These are phyloP conservation scores for Abrus pulchellus DNA, from an alignment of 306 rosid genomes.

Conservation along the genomic window DNA sequence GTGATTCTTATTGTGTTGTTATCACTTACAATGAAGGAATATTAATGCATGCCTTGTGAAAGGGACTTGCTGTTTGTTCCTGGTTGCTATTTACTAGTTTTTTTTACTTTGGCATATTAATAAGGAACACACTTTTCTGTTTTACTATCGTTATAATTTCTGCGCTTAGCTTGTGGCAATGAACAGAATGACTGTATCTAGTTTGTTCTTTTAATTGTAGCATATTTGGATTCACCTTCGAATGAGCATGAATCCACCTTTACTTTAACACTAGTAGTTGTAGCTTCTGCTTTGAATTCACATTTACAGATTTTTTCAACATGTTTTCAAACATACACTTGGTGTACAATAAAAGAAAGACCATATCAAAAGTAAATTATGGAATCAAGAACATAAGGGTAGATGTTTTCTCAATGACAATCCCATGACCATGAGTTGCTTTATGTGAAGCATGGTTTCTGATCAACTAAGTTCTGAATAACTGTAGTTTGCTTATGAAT, in stretches of 20 bases:
- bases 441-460: conserved; percentile 25
- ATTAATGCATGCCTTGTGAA: conserved; percentile 12
- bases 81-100: conserved; percentile 7
- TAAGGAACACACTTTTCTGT: not conserved
- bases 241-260: no score
- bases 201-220: not conserved
- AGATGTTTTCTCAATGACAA: conserved; percentile 24
- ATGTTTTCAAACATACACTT: no score
- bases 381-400: conserved; percentile 25
- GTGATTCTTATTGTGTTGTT: conserved; percentile 13
- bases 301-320: no score
- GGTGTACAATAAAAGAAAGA: not conserved
- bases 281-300: no score
- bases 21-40: conserved; percentile 1
- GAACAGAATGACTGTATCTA: conserved; percentile 25
- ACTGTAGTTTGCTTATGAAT: conserved; percentile 28
- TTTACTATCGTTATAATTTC: not conserved
- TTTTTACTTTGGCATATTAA: not conserved
- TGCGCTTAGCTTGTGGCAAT: not conserved
- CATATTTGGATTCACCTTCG: no score
- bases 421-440: conserved; percentile 23
- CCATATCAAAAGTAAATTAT: not conserved
- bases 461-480: conserved; percentile 30
- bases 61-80: conserved; percentile 29
- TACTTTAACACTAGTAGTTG: no score